Base-by-base conservation (phyloP, 768 basidiomycete species). In the Tulasnella sp. region DNA sequence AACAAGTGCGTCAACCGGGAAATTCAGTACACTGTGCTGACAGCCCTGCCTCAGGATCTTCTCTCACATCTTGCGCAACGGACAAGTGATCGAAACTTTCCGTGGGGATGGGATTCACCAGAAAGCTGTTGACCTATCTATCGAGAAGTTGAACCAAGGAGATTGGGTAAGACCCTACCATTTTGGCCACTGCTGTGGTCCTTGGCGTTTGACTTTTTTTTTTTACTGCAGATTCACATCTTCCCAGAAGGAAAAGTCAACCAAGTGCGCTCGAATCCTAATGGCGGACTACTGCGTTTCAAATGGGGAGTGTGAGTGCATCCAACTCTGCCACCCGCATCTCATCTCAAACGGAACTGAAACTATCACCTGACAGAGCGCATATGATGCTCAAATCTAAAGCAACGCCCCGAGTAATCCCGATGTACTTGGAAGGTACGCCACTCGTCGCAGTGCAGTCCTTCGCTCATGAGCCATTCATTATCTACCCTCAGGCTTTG, bases 251-350 rank as follows among this genome's bases (percentile, higher is more conserved):
- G 93, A 23, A 88, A 85, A 66, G 80, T 96, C 49, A 85, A 86
- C 67, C 94, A 91, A 67, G 79, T 62, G 17, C 65, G 62, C 8
- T 59, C 64, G 44, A 63, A 70, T 64, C 64, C 70, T 48, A 61
- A 58, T 34, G 63, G 70, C 56, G 65, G 71, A 5, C 71, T 96
- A 53, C 77, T 83, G 5, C 76, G 88, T 49, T 95, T 96, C 72
- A 96, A 94, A 75, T 97, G 94, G 94, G 94, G 94, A 60, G 75
- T 94, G 92, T 94, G 68, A 71, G 92, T 83, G 43, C 42, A 61
- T 29, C 53, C 13, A 38, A 27, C 29, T 21, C 3, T 19, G 1
- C 38, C 24, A 27, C 19, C 23, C 17, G 9, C 21, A 51, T 4
- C 3, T 21, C n/a, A n/a, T n/a, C n/a, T 34, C 34, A 8, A 24